Evolutionary conservation across 495 filamentous ascomycete genomes (phyloP).

Genomic region (Penicillium verhagenii): DNA sequence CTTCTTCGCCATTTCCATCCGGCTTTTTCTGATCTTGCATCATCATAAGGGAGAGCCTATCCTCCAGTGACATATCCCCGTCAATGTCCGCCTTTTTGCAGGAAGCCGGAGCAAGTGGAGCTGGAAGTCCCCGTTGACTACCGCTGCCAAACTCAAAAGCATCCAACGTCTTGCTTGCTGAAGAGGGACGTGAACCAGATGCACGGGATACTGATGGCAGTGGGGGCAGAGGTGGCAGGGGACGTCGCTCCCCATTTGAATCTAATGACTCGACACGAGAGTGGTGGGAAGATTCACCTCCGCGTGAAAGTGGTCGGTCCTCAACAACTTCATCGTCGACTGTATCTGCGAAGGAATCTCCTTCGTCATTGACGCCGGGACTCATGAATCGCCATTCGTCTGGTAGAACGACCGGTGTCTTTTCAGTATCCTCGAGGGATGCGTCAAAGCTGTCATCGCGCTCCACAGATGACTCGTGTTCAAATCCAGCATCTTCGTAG

Average conservation of each 20-base stretch:
- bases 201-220: conserved; percentile 54
- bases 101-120: conserved; percentile 61
- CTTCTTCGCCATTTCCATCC: conserved; percentile 7
- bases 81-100: conserved; percentile 69
- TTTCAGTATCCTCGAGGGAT: conserved; percentile 90
- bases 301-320: conserved; percentile 38
- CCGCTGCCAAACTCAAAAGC: conserved; percentile 62
- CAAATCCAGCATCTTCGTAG: conserved; percentile 70
- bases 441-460: conserved; percentile 91
- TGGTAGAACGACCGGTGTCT: conserved; percentile 93
- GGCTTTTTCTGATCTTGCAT: conserved; percentile 53
- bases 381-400: conserved; percentile 91
- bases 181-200: conserved; percentile 38
- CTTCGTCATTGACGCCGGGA: conserved; percentile 57
- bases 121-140: conserved; percentile 61
- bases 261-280: conserved; percentile 63
- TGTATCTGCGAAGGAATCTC: conserved; percentile 66
- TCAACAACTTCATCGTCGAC: conserved; percentile 62
- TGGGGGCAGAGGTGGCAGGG: conserved; percentile 75
- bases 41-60: conserved; percentile 81
- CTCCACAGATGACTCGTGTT: conserved; percentile 61
- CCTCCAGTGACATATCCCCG: conserved; percentile 74
- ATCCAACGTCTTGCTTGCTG: conserved; percentile 53
- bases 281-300: conserved; percentile 29
- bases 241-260: conserved; percentile 71